Evolutionary conservation across 176 grass and related monocot species (phyloP), one percentile per base, ranked within the genome.

Genomic region (Alloteropsis semialata): DNA sequence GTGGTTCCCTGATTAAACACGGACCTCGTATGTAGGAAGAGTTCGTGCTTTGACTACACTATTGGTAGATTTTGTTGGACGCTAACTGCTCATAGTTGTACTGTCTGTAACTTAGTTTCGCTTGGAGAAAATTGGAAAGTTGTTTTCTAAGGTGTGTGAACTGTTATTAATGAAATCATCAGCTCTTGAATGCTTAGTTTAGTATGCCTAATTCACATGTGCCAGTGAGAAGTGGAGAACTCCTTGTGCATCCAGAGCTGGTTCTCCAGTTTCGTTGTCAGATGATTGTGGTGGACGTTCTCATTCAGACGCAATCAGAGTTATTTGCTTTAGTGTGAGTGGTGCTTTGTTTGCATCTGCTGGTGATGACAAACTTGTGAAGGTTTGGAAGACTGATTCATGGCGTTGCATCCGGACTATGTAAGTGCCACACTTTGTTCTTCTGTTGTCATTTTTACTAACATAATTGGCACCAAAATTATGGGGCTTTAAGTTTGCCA

Each of bases 341-440:
- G 91, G 91, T 77, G 49, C n/a, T 34, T 34, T 96, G 9, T 93
- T 99, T 42, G 89, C 81, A 58, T 99, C 93, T 1, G 91, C 91
- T 48, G 91, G 96, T 28, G 96, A 99, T 29, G 89, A 99, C 64
- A 99, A 93, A 61, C 87, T 96, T 76, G 89, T 99, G 43, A 96
- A 96, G 80, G 78, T 99, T 38, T 99, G 93, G 93, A 88, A 70
- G 51, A 90, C 96, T 11, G 81, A 83, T 87, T 84, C 91, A 0
- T 99, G 96, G 91, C 38, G 57, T 50, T 92, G 93, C 80, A 81
- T 89, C 50, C 69, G 27, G 42, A 93, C 96, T 44, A 84, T 94
- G 96, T 99, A 88, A 93, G 86, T 83, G 5, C 19, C 5, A 6
- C 14, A 46, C 1, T 41, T 48, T 48, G 0, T 39, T 65, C 5